Conservation (phyloP, 352 stramenopile species). For the Globisporangium cylindrosporum region DNA sequence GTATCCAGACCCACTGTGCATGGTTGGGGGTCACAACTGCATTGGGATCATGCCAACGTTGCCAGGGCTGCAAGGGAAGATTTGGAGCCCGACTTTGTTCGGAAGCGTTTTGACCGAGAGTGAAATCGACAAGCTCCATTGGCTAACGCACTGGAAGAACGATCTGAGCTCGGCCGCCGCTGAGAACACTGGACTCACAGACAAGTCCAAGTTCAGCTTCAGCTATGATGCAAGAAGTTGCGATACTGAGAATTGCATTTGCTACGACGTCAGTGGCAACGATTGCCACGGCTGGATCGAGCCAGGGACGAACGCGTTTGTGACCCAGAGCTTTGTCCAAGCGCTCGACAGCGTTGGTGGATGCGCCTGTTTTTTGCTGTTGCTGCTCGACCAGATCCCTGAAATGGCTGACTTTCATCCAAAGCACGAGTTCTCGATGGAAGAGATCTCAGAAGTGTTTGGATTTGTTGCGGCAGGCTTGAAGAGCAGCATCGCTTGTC, state of each 20-base stretch:
- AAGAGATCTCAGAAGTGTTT: constrained; percentile 63
- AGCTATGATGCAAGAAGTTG: constrained; percentile 77
- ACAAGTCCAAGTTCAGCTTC: constrained; percentile 83
- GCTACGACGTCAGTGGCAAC: constrained; percentile 75
- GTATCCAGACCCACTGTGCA: constrained; percentile 69
- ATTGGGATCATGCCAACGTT: constrained; percentile 60
- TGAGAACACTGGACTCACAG: constrained; percentile 54
- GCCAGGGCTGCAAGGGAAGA: constrained; percentile 52
- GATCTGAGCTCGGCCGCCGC: constrained; percentile 53
- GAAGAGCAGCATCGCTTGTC: constrained; percentile 52
- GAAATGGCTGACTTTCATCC: constrained; percentile 80
- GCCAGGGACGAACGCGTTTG: constrained; percentile 53
- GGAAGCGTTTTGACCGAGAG: constrained; percentile 52
- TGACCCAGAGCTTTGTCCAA: constrained; percentile 63
- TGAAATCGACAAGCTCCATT: constrained; percentile 73
- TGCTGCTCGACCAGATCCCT: constrained; percentile 73
- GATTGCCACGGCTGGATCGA: constrained; percentile 71
- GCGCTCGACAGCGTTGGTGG: constrained; percentile 69
- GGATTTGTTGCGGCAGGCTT: constrained; percentile 60
- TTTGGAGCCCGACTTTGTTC: constrained; percentile 81
- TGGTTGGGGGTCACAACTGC: constrained; percentile 68
- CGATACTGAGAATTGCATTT: constrained; percentile 45
- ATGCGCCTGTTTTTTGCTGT: constrained; percentile 64
- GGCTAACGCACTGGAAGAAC: constrained; percentile 75
- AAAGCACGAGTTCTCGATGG: constrained; percentile 59